Conservation (phyloP, 108 stramenopile genomes). For the Fistulifera pelliculosa region DNA sequence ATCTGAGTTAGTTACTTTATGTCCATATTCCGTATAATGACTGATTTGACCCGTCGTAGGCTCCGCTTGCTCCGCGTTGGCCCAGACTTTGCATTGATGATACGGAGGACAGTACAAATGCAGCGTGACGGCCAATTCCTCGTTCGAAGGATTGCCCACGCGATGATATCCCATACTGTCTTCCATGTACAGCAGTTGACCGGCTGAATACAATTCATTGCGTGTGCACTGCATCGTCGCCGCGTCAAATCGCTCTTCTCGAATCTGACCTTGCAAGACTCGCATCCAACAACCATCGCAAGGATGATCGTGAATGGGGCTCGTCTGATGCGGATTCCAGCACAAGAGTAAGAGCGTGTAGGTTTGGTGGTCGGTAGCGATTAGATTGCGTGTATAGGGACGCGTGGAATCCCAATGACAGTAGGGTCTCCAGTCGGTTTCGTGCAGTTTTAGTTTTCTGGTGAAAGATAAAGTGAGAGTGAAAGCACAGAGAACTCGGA, state of each 20-base stretch:
- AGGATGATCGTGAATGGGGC: conserved; percentile 77
- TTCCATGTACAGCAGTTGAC: conserved; percentile 59
- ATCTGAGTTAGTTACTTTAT: too few species aligned
- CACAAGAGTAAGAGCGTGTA: conserved; percentile 85
- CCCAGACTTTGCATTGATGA: conserved; percentile 63
- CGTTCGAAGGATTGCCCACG: conserved; percentile 43
- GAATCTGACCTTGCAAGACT: conserved; percentile 48
- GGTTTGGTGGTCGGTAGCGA: conserved; percentile 67
- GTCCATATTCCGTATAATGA: too few species aligned
- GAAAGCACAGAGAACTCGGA: background rate
- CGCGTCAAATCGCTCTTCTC: conserved; percentile 53
- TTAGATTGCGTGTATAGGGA: conserved; percentile 74
- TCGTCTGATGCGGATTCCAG: conserved; percentile 76
- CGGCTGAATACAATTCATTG: conserved; percentile 29
- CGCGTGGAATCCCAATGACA: background rate
- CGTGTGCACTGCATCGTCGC: conserved; percentile 19
- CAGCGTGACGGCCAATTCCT: conserved; percentile 54
- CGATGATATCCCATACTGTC: conserved; percentile 87
- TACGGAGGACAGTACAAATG: conserved; percentile 89
- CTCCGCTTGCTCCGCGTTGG: conserved; percentile 3
- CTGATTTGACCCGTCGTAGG: too few species aligned
- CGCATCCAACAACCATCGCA: conserved; percentile 87
- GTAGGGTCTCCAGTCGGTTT: background rate
- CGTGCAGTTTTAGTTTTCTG: background rate
- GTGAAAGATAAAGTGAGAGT: background rate